These are phyloP conservation scores for Lactuca sativa DNA, from an alignment of 129 eudicot species.

Conservation along the genomic window DNA sequence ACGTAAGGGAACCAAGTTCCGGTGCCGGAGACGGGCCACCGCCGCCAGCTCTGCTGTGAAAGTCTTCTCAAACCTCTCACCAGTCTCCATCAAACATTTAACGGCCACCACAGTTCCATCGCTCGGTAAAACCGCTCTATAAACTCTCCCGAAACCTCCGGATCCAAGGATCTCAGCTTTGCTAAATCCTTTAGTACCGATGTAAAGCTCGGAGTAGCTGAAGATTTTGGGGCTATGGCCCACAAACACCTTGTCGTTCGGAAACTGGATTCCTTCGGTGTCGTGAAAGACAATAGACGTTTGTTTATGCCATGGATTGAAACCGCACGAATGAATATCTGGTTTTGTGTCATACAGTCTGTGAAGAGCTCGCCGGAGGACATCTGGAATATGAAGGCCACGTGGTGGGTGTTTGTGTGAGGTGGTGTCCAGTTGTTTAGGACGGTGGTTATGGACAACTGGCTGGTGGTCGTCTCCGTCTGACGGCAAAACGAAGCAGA, in stretches of 20 bases:
- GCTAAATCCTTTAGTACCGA: conserved; percentile 77
- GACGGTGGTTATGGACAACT: conserved; percentile 17
- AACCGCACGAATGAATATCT: not conserved
- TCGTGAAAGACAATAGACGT: conserved; percentile 45
- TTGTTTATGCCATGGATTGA: conserved; percentile 10
- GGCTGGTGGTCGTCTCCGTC: conserved; percentile 36
- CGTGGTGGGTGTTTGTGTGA: conserved; percentile 32
- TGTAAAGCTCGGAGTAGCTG: conserved; percentile 85
- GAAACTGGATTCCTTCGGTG: conserved; percentile 61
- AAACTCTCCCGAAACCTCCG: conserved; percentile 90
- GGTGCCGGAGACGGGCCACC: conserved; percentile 85
- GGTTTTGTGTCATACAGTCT: conserved; percentile 31
- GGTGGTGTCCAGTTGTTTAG: conserved; percentile 1
- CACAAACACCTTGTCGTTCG: conserved; percentile 38
- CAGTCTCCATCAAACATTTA: conserved; percentile 74
- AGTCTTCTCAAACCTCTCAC: conserved; percentile 74
- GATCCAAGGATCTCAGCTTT: conserved; percentile 65
- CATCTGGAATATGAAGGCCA: conserved; percentile 24
- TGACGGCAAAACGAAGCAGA: conserved; percentile 58
- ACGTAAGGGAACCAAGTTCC: conserved; percentile 84
- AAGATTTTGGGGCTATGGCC: conserved; percentile 63
- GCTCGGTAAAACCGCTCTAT: conserved; percentile 77
- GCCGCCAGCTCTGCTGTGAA: conserved; percentile 92
- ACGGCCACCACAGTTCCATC: conserved; percentile 84
- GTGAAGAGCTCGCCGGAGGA: conserved; percentile 30